phyloP scores from a whole-genome alignment of 1,284 basidiomycete genomes.

The Marasmius sp. region DNA sequence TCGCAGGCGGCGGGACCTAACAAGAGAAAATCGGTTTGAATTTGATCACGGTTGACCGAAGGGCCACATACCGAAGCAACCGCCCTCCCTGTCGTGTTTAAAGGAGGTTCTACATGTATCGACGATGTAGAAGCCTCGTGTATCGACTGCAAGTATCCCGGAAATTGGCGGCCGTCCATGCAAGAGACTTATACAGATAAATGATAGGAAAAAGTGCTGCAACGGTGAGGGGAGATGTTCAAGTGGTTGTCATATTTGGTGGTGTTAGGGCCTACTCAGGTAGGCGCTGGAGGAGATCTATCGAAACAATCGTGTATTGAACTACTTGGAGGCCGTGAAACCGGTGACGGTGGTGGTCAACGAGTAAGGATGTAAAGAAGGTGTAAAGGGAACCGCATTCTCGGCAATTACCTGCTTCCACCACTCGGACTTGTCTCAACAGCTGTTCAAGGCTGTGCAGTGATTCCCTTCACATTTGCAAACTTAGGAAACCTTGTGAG shows the following conservation, averaged over 20 bases:
- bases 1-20: conserved; percentile 72
- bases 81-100: neutral
- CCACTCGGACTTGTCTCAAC: neutral
- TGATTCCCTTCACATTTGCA: neutral
- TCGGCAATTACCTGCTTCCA: conserved; percentile 2
- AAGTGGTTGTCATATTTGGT: conserved; percentile 3
- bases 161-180: conserved; percentile 1
- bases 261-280: neutral
- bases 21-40: neutral
- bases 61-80: conserved; percentile 2
- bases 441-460: conserved; percentile 1
- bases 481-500: no score
- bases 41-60: neutral
- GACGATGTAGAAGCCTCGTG: neutral
- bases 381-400: neutral
- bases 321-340: neutral
- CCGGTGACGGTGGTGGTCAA: neutral
- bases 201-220: neutral
- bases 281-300: neutral
- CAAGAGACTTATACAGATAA: neutral
- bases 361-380: neutral
- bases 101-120: neutral
- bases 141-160: conserved; percentile 1
- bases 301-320: neutral
- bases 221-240: neutral